A percentile compares a stretch with the other conserved stretches of the same genome.
Evolutionary conservation across 2,329 filamentous ascomycete genomes (phyloP).

Genomic region (Byssochlamys sp.): DNA sequence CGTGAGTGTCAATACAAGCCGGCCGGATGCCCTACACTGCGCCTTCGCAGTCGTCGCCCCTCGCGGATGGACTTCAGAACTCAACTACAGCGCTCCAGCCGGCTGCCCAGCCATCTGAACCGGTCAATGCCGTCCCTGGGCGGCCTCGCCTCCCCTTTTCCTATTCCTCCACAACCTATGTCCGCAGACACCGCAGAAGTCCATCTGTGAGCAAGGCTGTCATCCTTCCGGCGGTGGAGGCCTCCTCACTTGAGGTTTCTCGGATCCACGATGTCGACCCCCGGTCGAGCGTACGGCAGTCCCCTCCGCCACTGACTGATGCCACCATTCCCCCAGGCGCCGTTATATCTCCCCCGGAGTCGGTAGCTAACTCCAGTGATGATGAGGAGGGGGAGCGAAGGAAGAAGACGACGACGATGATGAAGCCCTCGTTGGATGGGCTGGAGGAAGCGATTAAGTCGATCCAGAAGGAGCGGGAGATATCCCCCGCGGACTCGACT

Average conservation of each 20-base stretch:
- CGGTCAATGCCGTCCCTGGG: neutral
- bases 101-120: neutral
- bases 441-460: constrained; percentile 74
- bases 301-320: constrained; percentile 70
- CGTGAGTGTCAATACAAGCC: neutral
- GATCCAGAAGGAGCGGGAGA: constrained; percentile 45
- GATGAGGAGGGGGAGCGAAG: constrained; percentile 55
- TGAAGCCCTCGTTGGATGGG: constrained; percentile 48
- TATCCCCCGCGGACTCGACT: constrained; percentile 11
- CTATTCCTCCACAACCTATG: constrained; percentile 51
- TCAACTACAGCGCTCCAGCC: neutral
- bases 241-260: neutral
- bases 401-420: constrained; percentile 34
- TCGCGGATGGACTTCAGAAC: neutral
- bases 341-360: constrained; percentile 85
- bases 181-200: constrained; percentile 52
- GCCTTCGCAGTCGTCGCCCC: neutral
- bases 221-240: constrained; percentile 22
- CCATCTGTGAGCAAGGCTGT: constrained; percentile 39
- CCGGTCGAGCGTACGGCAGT: constrained; percentile 63
- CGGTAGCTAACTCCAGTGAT: constrained; percentile 68
- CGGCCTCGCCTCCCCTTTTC: constrained; percentile 46
- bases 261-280: constrained; percentile 23
- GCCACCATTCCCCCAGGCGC: constrained; percentile 70
- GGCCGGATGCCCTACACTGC: constrained; percentile 1